phyloP scores from a whole-genome alignment of 139 green algal genomes.

The Closterium sp. region DNA sequence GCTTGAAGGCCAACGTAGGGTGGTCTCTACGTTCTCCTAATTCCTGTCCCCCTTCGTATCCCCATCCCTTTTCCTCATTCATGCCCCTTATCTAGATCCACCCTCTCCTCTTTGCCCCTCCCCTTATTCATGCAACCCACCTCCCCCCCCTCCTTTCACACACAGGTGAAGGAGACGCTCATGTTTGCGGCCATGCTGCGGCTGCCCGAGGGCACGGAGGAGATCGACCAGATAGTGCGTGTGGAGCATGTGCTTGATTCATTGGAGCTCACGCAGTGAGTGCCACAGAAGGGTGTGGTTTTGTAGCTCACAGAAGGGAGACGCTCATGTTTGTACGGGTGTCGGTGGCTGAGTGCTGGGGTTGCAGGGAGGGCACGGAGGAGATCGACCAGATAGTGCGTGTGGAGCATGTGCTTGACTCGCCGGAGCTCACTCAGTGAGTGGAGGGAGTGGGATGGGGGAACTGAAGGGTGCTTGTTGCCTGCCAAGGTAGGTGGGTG shows the following conservation, averaged over 20 bases:
- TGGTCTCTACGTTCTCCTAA: too few relatives aligned
- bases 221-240: conserved; percentile 34
- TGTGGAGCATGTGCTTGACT: conserved; percentile 37
- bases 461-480: neutral
- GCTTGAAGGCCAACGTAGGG: too few relatives aligned
- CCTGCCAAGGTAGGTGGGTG: neutral
- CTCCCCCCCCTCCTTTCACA: neutral
- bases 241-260: conserved; percentile 43
- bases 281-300: neutral
- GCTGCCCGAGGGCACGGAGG: conserved; percentile 32
- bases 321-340: too few relatives aligned
- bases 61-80: neutral
- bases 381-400: conserved; percentile 38
- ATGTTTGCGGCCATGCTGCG: conserved; percentile 34
- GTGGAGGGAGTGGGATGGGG: neutral
- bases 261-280: conserved; percentile 24
- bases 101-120: too few relatives aligned
- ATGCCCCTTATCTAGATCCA: too few relatives aligned
- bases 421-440: conserved; percentile 27
- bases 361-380: conserved; percentile 9
- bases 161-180: conserved; percentile 34
- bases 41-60: neutral
- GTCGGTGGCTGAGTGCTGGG: too few relatives aligned
- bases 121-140: too few relatives aligned
- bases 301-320: neutral